Evolutionary conservation across 1,284 basidiomycete species (phyloP), one percentile per base, ranked within the genome.

Genomic region (Stereum hirsutum): DNA sequence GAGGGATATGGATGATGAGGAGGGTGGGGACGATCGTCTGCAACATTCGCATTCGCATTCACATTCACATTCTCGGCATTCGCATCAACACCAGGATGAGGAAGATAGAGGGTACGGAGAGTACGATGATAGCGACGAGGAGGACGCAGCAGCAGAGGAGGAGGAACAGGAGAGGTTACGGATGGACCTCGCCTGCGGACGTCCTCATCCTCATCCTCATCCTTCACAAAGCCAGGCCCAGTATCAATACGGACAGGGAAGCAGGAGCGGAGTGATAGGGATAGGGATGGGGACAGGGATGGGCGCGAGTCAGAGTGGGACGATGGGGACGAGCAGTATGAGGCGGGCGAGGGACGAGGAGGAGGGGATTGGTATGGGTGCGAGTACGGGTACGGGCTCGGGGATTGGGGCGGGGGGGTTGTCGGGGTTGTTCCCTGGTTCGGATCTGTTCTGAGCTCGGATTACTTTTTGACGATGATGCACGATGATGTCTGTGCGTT

Each of bases 351-450:
- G 62, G 47, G 59, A 65, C 52, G 71, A 72, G 56, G 57, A 67
- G 52, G 55, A 60, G 41, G 57, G 44, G 44, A 17, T 40, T 47
- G 34, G 47, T 10, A 3, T 27, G 14, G 37, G 2, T 4, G 28
- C 28, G 1, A 15, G 28, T 15, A 15, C 28, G n/a, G n/a, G n/a
- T n/a, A n/a, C n/a, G 12, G 28, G 28, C 12, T 31, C 28, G 4
- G 28, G 28, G 12, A 15, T 15, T 31, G 28, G 28, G 37, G 19
- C 42, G 17, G 35, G 49, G 38, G 65, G 65, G 43, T 65, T 60
- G 37, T 70, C 68, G 14, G 72, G 65, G 52, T 46, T 75, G 45
- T 74, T 77, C 60, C 72, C 75, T 27, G 75, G 74, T 23, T 76
- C 74, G 32, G 75, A 70, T 44, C 52, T 78, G 43, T 77, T 73